Evolutionary conservation across 2,329 filamentous ascomycete genomes (phyloP), one percentile per base, ranked within the genome.

Genomic region (Daldinia eschscholtzii): DNA sequence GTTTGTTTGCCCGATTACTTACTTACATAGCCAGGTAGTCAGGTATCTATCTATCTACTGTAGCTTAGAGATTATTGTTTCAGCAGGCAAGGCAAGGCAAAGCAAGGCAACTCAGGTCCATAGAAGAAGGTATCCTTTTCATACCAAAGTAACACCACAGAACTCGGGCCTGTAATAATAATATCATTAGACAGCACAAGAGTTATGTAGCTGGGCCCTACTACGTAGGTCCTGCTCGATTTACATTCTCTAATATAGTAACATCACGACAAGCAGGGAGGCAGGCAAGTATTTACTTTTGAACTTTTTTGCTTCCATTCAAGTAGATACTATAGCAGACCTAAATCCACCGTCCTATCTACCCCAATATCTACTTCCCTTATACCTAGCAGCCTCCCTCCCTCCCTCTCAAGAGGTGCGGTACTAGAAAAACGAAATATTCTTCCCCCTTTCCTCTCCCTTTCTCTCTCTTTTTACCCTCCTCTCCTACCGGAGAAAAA

Each of bases 241-340:
- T 33, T 3, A 33, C 30, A 33, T 33, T 33, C 30, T 33, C 30
- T 33, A 33, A 33, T 33, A 33, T 33, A 33, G 4, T 9, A 33
- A 33, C 7, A 33, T 33, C 5, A 33, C 30, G 7, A 33, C 30
- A 33, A 6, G 5, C 30, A 33, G 30, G 10, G 6, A 33, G 9
- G 33, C 7, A 57, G n/a, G 2, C n/a, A 15, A 18, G 39, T 48
- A 39, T 39, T 50, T 20, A 6, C n/a, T 50, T n/a, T 64, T 64
- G 23, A 59, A 64, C 46, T 55, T 64, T 64, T 59, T 12, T 23
- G 20, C 35, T 64, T 59, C 41, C 20, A 37, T 46, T 56, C 15
- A 56, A 53, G 30, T 55, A 60, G 57, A 33, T 42, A 55, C 46
- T 35, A 37, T 35, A 55, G 52, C 30, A 55, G 52, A 55, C 52